phyloP scores from a whole-genome alignment of 345 rosid genomes.

The Erysimum cheiranthoides region DNA sequence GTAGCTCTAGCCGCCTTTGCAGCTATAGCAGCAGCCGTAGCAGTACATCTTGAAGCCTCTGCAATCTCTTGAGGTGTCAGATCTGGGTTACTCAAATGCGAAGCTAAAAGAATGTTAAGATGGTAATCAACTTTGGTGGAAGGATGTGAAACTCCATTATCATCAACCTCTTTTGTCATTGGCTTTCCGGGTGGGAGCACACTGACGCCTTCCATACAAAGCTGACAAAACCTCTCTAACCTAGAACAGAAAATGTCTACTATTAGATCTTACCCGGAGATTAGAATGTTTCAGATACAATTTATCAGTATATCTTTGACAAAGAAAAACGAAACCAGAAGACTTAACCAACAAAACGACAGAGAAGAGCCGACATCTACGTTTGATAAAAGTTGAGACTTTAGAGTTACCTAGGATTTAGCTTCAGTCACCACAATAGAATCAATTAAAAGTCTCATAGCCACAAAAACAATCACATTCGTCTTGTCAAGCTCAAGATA shows the following conservation, averaged over 20 bases:
- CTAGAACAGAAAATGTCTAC: neutral
- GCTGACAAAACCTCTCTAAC: neutral
- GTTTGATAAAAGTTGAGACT: neutral
- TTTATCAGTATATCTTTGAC: neutral
- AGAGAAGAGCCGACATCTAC: neutral
- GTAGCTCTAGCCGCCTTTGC: conserved; percentile 78
- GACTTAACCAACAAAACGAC: neutral
- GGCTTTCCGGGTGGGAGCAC: conserved; percentile 22
- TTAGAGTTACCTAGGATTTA: neutral
- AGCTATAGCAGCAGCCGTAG: conserved; percentile 60
- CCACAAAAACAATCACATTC: too few relatives aligned
- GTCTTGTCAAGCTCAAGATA: too few relatives aligned
- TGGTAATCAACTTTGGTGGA: conserved; percentile 55
- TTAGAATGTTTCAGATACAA: neutral
- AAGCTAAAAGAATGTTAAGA: conserved; percentile 59
- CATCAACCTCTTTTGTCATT: neutral
- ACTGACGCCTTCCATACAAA: conserved; percentile 37
- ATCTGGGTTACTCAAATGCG: conserved; percentile 52
- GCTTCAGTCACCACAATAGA: too few relatives aligned
- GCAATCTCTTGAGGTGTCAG: conserved; percentile 72
- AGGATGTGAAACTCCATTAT: neutral
- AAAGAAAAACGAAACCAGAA: neutral
- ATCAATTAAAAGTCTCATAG: too few relatives aligned
- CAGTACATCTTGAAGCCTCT: conserved; percentile 67
- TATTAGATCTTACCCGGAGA: neutral